Conservation (phyloP, 495 filamentous ascomycete genomes). For the Hypomontagnella submonticulosa region DNA sequence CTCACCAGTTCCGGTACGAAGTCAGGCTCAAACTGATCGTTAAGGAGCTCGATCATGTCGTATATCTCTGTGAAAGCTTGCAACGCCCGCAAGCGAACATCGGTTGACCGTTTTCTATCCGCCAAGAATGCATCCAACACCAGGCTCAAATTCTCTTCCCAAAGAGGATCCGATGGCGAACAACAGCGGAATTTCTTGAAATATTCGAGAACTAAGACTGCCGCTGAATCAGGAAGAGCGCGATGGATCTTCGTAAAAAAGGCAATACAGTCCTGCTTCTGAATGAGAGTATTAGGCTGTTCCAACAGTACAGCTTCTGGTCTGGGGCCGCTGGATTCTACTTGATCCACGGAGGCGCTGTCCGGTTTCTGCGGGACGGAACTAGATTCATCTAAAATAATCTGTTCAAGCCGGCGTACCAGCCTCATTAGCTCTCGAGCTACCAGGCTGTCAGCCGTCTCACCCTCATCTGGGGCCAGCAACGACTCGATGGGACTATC, state of each 20-base stretch:
- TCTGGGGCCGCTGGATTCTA: slow-evolving; percentile 14
- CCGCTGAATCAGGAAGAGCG: slow-evolving; percentile 68
- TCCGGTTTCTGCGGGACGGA: slow-evolving; percentile 62
- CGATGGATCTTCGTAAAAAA: slow-evolving; percentile 73
- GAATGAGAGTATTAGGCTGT: slow-evolving; percentile 58
- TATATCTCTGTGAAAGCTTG: slow-evolving; percentile 76
- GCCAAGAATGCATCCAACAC: slow-evolving; percentile 75
- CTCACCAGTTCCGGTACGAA: slow-evolving; percentile 55
- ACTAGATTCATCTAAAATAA: slow-evolving; percentile 47
- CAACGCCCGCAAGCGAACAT: slow-evolving; percentile 74
- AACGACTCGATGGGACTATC: slow-evolving; percentile 49
- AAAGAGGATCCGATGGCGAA: slow-evolving; percentile 74
- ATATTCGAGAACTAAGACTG: slow-evolving; percentile 66
- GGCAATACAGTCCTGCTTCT: slow-evolving; percentile 70
- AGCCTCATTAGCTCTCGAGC: slow-evolving; percentile 50
- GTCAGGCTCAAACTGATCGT: slow-evolving; percentile 60
- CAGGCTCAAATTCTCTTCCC: slow-evolving; percentile 70
- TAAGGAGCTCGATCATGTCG: slow-evolving; percentile 66
- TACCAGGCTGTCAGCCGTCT: slow-evolving; percentile 51
- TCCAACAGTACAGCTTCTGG: slow-evolving; percentile 29
- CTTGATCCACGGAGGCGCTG: slow-evolving; percentile 5
- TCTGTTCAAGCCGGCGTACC: slow-evolving; percentile 55
- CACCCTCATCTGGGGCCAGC: slow-evolving; percentile 29
- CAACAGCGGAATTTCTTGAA: slow-evolving; percentile 71
- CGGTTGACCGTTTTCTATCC: slow-evolving; percentile 68